phyloP scores from a whole-genome alignment of 2,329 filamentous ascomycete species.

The Calonectria multiphialidica region DNA sequence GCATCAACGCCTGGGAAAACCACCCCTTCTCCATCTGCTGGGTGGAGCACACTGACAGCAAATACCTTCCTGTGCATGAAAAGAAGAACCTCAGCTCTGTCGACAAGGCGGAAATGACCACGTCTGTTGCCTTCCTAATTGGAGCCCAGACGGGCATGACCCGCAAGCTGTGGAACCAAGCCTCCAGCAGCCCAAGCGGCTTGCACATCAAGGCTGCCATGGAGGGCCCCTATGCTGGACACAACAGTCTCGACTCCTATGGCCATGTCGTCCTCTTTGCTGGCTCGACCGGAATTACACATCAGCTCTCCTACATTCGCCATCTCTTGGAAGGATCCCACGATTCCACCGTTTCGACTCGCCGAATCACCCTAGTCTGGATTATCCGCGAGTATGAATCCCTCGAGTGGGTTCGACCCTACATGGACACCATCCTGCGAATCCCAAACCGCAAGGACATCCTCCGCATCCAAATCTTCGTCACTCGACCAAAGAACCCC shows the following conservation, averaged over 20 bases:
- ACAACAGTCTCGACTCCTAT: slow-evolving; percentile 90
- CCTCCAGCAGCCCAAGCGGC: slow-evolving; percentile 64
- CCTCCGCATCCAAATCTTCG: slow-evolving; percentile 88
- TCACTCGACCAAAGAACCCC: slow-evolving; percentile 88
- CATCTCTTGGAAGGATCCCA: slow-evolving; percentile 79
- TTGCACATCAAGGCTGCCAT: slow-evolving; percentile 79
- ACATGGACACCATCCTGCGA: slow-evolving; percentile 80
- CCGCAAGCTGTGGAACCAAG: slow-evolving; percentile 80
- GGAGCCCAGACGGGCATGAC: slow-evolving; percentile 92
- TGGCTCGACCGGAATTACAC: slow-evolving; percentile 93
- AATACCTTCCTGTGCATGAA: slow-evolving; percentile 54
- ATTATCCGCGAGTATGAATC: slow-evolving; percentile 90
- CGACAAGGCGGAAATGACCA: slow-evolving; percentile 58
- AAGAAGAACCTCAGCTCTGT: slow-evolving; percentile 54
- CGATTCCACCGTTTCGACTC: slow-evolving; percentile 80
- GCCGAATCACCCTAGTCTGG: slow-evolving; percentile 89
- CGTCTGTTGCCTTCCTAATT: slow-evolving; percentile 83
- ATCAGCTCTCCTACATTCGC: slow-evolving; percentile 89
- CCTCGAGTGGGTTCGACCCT: slow-evolving; percentile 93
- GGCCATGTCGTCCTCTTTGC: slow-evolving; percentile 92
- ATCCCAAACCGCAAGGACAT: slow-evolving; percentile 87
- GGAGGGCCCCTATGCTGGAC: slow-evolving; percentile 90
- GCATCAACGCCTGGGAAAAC: slow-evolving; percentile 76
- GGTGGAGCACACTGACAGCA: slow-evolving; percentile 68
- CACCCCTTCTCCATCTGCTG: slow-evolving; percentile 86